phyloP scores from a whole-genome alignment of 495 filamentous ascomycete genomes.

The Chaetomium fimeti region DNA sequence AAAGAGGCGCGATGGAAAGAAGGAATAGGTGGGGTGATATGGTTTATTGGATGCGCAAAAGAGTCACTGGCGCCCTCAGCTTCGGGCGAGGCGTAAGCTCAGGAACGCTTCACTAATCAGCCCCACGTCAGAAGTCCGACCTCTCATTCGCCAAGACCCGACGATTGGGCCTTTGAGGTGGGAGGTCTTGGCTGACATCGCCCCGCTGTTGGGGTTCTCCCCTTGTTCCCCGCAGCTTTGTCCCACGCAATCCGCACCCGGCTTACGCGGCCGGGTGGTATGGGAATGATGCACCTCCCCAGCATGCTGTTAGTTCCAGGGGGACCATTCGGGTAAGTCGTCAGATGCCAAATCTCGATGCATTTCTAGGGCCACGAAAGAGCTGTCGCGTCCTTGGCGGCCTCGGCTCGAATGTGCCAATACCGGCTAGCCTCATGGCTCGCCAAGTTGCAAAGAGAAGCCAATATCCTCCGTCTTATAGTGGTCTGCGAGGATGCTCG shows the following conservation, averaged over 20 bases:
- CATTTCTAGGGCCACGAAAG: constrained; percentile 26
- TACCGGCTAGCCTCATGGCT: constrained; percentile 6
- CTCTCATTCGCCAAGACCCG: constrained; percentile 23
- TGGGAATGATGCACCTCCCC: constrained; percentile 14
- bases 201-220: constrained; percentile 19
- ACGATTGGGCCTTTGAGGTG: neutral
- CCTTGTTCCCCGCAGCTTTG: constrained; percentile 23
- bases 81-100: constrained; percentile 15
- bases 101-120: constrained; percentile 17
- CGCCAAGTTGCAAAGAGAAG: constrained; percentile 46
- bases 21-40: constrained; percentile 16
- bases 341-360: constrained; percentile 1
- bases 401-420: constrained; percentile 12
- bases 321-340: constrained; percentile 10
- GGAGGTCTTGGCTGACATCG: constrained; percentile 26
- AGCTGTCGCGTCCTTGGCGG: constrained; percentile 20
- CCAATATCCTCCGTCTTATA: constrained; percentile 80
- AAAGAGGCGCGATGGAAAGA: neutral
- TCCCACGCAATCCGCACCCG: constrained; percentile 24
- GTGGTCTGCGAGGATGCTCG: constrained; percentile 78
- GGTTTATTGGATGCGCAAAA: constrained; percentile 20
- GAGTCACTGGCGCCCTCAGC: constrained; percentile 17
- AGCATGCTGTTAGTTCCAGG: neutral
- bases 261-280: constrained; percentile 34
- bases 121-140: constrained; percentile 11